phyloP scores from a whole-genome alignment of 495 filamentous ascomycete genomes.

The Hypoxylon rickii region DNA sequence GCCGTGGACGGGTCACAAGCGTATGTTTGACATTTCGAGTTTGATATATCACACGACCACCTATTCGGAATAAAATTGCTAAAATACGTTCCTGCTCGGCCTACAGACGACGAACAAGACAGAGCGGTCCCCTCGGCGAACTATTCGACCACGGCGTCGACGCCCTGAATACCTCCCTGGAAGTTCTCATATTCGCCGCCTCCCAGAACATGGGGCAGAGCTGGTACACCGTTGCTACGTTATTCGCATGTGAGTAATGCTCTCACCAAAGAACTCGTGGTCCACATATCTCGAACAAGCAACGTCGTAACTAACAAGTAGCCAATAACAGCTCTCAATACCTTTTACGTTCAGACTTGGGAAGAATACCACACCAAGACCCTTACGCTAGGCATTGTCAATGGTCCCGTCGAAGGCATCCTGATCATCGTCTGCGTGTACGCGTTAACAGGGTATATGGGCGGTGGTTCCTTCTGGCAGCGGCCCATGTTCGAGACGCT shows the following conservation, averaged over 20 bases:
- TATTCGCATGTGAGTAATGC: conserved; percentile 73
- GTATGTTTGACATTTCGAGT: conserved; percentile 56
- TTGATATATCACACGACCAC: background rate
- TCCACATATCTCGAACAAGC: background rate
- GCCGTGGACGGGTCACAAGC: conserved; percentile 95
- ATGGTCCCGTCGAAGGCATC: conserved; percentile 94
- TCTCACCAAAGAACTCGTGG: background rate
- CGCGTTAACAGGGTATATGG: conserved; percentile 79
- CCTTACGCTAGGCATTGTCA: conserved; percentile 87
- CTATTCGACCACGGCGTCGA: conserved; percentile 98
- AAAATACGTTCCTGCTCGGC: conserved; percentile 20
- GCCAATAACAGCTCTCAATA: conserved; percentile 64
- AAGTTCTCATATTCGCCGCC: conserved; percentile 86
- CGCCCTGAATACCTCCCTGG: conserved; percentile 92
- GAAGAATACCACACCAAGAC: conserved; percentile 98
- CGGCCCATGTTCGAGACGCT: conserved; percentile 74
- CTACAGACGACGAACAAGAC: conserved; percentile 76
- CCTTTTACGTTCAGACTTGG: conserved; percentile 99
- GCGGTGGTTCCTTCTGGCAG: conserved; percentile 92
- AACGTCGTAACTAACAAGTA: conserved; percentile 31
- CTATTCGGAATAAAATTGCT: background rate
- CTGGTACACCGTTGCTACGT: conserved; percentile 82
- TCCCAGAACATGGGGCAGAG: conserved; percentile 91
- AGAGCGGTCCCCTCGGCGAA: conserved; percentile 93
- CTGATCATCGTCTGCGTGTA: conserved; percentile 83